Evolutionary conservation across 1,139 yeast species (phyloP), one percentile per base, ranked within the genome.

Genomic region (Magnusiomyces paraingens): DNA sequence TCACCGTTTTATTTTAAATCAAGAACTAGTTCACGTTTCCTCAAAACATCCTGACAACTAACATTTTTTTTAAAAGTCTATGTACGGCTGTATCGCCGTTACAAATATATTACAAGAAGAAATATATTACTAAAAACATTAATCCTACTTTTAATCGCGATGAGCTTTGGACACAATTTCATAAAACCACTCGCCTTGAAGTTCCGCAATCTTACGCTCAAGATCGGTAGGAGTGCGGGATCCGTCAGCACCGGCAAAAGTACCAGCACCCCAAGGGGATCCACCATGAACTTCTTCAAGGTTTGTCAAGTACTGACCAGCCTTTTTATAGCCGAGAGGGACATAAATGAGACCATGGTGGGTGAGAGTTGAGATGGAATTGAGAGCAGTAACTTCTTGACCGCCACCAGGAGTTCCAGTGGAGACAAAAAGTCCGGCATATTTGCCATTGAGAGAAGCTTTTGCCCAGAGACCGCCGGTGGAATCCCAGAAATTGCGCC

Each of bases 221-320:
- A 84, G 73, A 53, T 75, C 79, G 56, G 81, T 64, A 55, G 93
- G 87, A 66, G 75, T 76, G 77, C 95, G 82, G 17, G 89, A 82
- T 62, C 95, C 95, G 64, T 85, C 93, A 56, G 78, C 77, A 62
- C 83, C 91, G 42, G 95, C 91, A 63, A 77, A 77, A 56, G 89
- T 74, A 65, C 95, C 95, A 52, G 95, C 90, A 72, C 95, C 95
- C 90, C 93, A 87, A 55, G 95, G 81, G 54, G 91, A 83, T 61
- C 86, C 86, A 68, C 95, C 95, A 68, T 85, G 94, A 56, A 81
- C 79, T 74, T 86, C 90, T 17, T 75, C 77, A 57, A 86, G 69
- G 71, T 78, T 78, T 57, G 86, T 70, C 60, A 83, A 69, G 62
- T 78, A 78, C 50, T 78, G 77, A 71, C 83, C 83, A 45, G 79